Evolutionary conservation across 768 basidiomycete genomes (phyloP).

Genomic region (Omphalotus guepiniiformis): DNA sequence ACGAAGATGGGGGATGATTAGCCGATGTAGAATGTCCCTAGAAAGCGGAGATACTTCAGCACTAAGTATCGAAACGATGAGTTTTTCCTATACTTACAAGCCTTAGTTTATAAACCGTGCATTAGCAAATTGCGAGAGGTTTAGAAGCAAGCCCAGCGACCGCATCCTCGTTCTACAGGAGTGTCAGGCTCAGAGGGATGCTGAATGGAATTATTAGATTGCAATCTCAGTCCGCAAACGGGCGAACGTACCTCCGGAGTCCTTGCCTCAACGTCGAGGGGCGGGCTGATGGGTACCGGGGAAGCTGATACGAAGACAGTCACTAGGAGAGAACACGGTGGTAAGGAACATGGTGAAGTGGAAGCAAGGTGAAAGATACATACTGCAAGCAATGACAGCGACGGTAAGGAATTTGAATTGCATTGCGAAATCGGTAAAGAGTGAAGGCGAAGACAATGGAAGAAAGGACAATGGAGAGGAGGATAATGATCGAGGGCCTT

Average conservation of each 20-base stretch:
- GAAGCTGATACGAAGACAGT: not conserved
- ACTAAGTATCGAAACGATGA: too few relatives aligned
- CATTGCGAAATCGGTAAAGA: not conserved
- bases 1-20: too few relatives aligned
- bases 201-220: not conserved
- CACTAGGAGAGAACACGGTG: not conserved
- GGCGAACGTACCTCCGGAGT: not conserved
- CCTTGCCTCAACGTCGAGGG: not conserved
- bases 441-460: slow-evolving; percentile 1
- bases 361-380: not conserved
- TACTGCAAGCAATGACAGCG: not conserved
- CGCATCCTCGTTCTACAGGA: slow-evolving; percentile 1
- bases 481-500: not conserved
- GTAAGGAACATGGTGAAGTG: too few relatives aligned
- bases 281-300: not conserved
- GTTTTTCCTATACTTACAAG: too few relatives aligned
- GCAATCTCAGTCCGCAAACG: not conserved
- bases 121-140: not conserved
- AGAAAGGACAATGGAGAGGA: not conserved
- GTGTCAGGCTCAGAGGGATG: not conserved
- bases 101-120: too few relatives aligned
- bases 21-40: too few relatives aligned
- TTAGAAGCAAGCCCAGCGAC: slow-evolving; percentile 4
- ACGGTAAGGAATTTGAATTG: slow-evolving; percentile 3
- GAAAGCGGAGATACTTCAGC: too few relatives aligned